Percentiles rank a stretch among this genome's conserved stretches.
Conservation (phyloP, 2,329 filamentous ascomycete genomes). For the Akanthomyces dipterigenus region DNA sequence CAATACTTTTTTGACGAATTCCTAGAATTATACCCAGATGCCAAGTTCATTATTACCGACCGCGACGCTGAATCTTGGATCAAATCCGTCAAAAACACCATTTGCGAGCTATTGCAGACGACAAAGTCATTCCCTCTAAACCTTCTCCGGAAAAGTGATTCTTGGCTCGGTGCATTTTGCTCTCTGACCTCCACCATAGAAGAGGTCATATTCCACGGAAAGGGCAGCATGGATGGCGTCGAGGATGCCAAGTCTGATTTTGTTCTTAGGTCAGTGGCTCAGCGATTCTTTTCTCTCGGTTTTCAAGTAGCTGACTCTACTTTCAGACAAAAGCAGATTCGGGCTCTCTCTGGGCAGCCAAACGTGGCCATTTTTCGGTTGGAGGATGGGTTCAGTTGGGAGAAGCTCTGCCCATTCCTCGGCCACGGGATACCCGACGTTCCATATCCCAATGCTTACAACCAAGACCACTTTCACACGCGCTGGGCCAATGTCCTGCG, state of each 20-base stretch:
- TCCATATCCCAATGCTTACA: not conserved
- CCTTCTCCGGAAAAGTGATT: slow-evolving; percentile 11
- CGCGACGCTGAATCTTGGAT: slow-evolving; percentile 28
- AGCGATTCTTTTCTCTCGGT: too few relatives aligned
- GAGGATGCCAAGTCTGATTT: not conserved
- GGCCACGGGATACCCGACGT: slow-evolving; percentile 4
- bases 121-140: not conserved
- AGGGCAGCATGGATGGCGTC: not conserved
- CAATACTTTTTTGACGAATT: slow-evolving; percentile 23
- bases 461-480: not conserved
- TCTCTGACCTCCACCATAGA: not conserved
- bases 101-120: not conserved
- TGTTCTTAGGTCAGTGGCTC: not conserved
- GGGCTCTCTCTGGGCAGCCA: slow-evolving; percentile 10
- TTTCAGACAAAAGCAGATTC: slow-evolving; percentile 21
- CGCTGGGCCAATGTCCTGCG: not conserved
- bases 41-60: slow-evolving; percentile 31
- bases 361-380: slow-evolving; percentile 20
- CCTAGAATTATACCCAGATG: slow-evolving; percentile 26
- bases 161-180: not conserved
- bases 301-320: slow-evolving; percentile 16
- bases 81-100: slow-evolving; percentile 24
- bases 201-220: not conserved
- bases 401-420: slow-evolving; percentile 28
- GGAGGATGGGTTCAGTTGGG: slow-evolving; percentile 29